A percentile compares a stretch with the other conserved stretches of the same genome.
phyloP scores from a whole-genome alignment of 192 early-diverging fungal genomes.

The Backusella morwellensis region DNA sequence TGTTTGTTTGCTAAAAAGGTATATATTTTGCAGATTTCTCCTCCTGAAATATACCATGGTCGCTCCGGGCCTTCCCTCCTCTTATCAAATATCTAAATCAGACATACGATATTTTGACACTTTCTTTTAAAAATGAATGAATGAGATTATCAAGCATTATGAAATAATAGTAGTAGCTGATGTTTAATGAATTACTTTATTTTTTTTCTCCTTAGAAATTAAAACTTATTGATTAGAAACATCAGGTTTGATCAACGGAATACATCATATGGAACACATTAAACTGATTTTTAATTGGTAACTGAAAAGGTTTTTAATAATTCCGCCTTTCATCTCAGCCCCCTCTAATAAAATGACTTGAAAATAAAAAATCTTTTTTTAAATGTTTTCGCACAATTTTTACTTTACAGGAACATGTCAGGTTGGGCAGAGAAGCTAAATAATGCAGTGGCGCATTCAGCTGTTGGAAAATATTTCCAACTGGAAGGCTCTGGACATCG shows the following conservation, averaged over 20 bases:
- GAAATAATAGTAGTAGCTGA: background rate
- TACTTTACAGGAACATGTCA: slow-evolving; percentile 25
- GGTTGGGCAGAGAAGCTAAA: slow-evolving; percentile 51
- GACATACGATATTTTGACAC: background rate
- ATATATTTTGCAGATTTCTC: background rate
- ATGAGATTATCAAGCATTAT: background rate
- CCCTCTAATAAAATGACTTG: background rate
- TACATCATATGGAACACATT: background rate
- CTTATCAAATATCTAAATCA: background rate
- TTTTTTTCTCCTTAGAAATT: background rate
- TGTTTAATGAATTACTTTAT: background rate
- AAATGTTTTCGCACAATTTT: background rate
- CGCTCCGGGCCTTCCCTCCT: background rate
- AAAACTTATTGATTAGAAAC: background rate
- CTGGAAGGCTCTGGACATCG: slow-evolving; percentile 58
- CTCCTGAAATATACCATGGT: background rate
- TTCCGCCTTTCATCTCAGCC: background rate
- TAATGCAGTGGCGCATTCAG: slow-evolving; percentile 49
- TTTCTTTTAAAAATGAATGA: background rate
- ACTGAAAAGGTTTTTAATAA: background rate
- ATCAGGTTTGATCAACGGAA: background rate
- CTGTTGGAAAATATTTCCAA: slow-evolving; percentile 58
- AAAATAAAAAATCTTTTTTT: background rate
- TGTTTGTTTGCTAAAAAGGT: background rate
- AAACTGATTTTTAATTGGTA: background rate